Evolutionary conservation across 1,284 basidiomycete genomes (phyloP).

Genomic region (Ustilago loliicola): DNA sequence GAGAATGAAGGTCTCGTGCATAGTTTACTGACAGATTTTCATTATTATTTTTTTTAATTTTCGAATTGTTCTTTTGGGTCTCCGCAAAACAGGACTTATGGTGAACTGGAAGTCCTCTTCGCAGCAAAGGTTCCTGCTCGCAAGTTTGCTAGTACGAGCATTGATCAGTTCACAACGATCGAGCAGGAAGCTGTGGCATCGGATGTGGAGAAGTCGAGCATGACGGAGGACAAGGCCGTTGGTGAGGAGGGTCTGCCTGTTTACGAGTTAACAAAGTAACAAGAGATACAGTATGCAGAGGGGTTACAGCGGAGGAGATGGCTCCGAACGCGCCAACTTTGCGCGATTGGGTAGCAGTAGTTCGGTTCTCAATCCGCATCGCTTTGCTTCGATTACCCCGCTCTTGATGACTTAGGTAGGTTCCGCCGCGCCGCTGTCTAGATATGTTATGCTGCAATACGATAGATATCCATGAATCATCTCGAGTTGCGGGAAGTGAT

Average conservation of each 20-base stretch:
- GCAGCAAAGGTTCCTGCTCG: slow-evolving; percentile 67
- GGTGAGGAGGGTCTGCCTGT: slow-evolving; percentile 12
- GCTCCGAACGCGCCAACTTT: neutral
- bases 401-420: neutral
- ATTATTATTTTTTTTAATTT: too few relatives aligned
- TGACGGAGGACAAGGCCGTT: slow-evolving; percentile 14
- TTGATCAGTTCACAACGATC: slow-evolving; percentile 61
- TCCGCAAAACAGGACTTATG: slow-evolving; percentile 67
- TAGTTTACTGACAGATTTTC: neutral
- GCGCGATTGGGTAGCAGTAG: neutral
- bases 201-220: slow-evolving; percentile 37
- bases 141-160: slow-evolving; percentile 68
- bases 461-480: slow-evolving; percentile 15
- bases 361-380: neutral
- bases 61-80: slow-evolving; percentile 10
- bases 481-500: neutral
- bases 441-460: slow-evolving; percentile 7
- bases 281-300: neutral
- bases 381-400: neutral
- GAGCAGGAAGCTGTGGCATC: slow-evolving; percentile 18
- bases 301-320: slow-evolving; percentile 10
- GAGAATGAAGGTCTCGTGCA: too few relatives aligned
- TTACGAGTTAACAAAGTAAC: slow-evolving; percentile 16
- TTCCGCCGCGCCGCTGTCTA: too few relatives aligned
- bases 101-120: slow-evolving; percentile 72